phyloP scores from a whole-genome alignment of 306 rosid species.

The Adenanthera pavonina region DNA sequence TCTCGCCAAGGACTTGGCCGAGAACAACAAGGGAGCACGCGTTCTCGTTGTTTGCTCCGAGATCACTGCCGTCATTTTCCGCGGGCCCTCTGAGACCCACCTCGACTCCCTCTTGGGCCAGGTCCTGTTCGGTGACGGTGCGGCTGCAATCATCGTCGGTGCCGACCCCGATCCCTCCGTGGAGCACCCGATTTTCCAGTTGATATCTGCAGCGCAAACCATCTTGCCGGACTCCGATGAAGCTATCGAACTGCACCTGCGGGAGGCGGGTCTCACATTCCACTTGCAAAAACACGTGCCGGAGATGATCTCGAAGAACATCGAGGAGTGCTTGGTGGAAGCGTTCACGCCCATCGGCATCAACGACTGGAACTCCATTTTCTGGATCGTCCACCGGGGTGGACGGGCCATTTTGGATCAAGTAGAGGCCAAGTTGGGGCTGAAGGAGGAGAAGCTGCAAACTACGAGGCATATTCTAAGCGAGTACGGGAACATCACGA shows the following conservation, averaged over 20 bases:
- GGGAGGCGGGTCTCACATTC: slow-evolving; percentile 62
- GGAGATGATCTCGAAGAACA: slow-evolving; percentile 56
- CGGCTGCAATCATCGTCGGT: slow-evolving; percentile 56
- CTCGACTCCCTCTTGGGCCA: slow-evolving; percentile 59
- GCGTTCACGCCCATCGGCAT: slow-evolving; percentile 55
- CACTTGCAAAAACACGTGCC: slow-evolving; percentile 60
- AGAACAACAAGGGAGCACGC: slow-evolving; percentile 56
- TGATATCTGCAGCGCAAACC: slow-evolving; percentile 55
- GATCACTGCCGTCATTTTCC: slow-evolving; percentile 66
- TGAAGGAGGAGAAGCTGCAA: slow-evolving; percentile 49
- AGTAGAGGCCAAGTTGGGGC: slow-evolving; percentile 50
- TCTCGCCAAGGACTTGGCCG: slow-evolving; percentile 63
- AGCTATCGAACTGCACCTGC: slow-evolving; percentile 58
- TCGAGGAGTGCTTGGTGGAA: slow-evolving; percentile 57
- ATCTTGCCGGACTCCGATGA: slow-evolving; percentile 58
- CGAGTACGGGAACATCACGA: slow-evolving; percentile 67
- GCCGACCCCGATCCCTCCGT: slow-evolving; percentile 44
- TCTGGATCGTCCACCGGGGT: slow-evolving; percentile 68
- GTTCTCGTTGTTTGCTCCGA: slow-evolving; percentile 68
- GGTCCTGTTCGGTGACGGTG: slow-evolving; percentile 65
- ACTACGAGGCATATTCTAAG: slow-evolving; percentile 51
- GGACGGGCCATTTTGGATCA: slow-evolving; percentile 68
- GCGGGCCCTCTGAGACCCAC: slow-evolving; percentile 63
- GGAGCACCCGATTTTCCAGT: slow-evolving; percentile 51
- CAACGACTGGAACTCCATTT: slow-evolving; percentile 61